A percentile compares a stretch with the other conserved stretches of the same genome.
phyloP scores from a whole-genome alignment of 495 filamentous ascomycete species.

The Mytilinidion resinicola region DNA sequence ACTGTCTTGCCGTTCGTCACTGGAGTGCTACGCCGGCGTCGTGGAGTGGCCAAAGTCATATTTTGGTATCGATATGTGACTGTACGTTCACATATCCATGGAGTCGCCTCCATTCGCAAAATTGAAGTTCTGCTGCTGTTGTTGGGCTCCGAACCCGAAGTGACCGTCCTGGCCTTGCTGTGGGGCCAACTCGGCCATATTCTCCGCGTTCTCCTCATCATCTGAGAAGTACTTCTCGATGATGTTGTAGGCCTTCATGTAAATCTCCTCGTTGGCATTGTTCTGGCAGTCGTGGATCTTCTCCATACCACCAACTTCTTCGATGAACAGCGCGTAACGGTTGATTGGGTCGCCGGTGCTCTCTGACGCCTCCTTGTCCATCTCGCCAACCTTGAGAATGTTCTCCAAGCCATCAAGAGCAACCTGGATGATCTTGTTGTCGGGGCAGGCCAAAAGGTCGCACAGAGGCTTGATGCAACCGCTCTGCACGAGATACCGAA shows the following conservation, averaged over 20 bases:
- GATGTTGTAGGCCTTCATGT: slow-evolving; percentile 99
- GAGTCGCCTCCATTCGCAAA: slow-evolving; percentile 86
- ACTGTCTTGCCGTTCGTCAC: no score
- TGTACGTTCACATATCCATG: slow-evolving; percentile 91
- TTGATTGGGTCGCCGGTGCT: slow-evolving; percentile 74
- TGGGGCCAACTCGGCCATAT: slow-evolving; percentile 59
- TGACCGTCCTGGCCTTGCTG: slow-evolving; percentile 59
- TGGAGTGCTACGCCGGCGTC: no score
- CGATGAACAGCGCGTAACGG: slow-evolving; percentile 95
- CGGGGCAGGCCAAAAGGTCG: slow-evolving; percentile 91
- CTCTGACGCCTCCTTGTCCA: slow-evolving; percentile 84
- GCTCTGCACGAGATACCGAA: slow-evolving; percentile 84
- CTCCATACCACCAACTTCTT: slow-evolving; percentile 98
- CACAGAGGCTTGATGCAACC: slow-evolving; percentile 98
- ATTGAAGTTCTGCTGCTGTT: slow-evolving; percentile 79
- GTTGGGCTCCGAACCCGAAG: slow-evolving; percentile 78
- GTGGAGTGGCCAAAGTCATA: no score
- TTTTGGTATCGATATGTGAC: no score
- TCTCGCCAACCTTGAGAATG: slow-evolving; percentile 97
- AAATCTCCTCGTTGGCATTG: slow-evolving; percentile 99
- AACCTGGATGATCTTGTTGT: slow-evolving; percentile 99
- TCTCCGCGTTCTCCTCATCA: slow-evolving; percentile 81
- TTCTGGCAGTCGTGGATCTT: slow-evolving; percentile 99
- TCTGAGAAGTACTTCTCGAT: slow-evolving; percentile 99
- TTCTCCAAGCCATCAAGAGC: slow-evolving; percentile 98